Percentiles rank a stretch among this genome's conserved stretches.
These are phyloP conservation scores for Suhomyces guaymorum DNA, from an alignment of 1,139 yeast species.

Conservation along the genomic window DNA sequence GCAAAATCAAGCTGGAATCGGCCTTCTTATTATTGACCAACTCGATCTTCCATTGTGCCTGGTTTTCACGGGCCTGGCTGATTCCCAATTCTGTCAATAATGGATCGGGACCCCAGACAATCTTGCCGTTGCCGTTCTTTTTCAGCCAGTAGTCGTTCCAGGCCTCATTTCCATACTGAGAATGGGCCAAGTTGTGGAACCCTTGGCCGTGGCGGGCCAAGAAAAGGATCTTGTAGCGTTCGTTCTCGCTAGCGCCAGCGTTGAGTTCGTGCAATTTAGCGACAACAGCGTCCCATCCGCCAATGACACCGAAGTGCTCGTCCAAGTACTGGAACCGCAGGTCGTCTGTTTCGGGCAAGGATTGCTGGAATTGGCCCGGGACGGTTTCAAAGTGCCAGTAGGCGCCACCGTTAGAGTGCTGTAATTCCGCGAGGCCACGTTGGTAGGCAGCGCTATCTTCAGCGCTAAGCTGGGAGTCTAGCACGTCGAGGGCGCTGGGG, in stretches of 20 bases:
- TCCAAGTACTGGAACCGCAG: slow-evolving; percentile 37
- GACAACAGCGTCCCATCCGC: slow-evolving; percentile 35
- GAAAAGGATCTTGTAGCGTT: slow-evolving; percentile 39
- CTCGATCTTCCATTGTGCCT: slow-evolving; percentile 20
- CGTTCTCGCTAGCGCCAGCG: slow-evolving; percentile 19
- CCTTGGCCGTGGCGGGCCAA: slow-evolving; percentile 53
- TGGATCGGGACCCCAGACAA: slow-evolving; percentile 52
- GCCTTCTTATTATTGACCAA: slow-evolving; percentile 22
- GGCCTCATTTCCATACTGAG: slow-evolving; percentile 41
- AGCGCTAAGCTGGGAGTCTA: slow-evolving; percentile 16
- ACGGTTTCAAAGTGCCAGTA: slow-evolving; percentile 43
- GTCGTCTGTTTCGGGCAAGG: slow-evolving; percentile 39
- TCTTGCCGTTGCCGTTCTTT: slow-evolving; percentile 43
- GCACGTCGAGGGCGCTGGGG: slow-evolving; percentile 16
- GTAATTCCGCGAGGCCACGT: slow-evolving; percentile 5
- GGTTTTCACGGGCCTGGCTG: slow-evolving; percentile 37
- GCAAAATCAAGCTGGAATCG: slow-evolving; percentile 26
- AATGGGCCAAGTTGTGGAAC: slow-evolving; percentile 46
- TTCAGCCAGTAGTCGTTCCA: slow-evolving; percentile 50
- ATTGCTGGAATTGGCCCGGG: slow-evolving; percentile 41
- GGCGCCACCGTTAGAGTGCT: slow-evolving; percentile 6
- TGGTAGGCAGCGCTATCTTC: slow-evolving; percentile 14
- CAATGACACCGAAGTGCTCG: slow-evolving; percentile 39
- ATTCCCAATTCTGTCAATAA: slow-evolving; percentile 43
- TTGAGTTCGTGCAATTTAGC: slow-evolving; percentile 32